Conservation (phyloP, 169 alveolate species). For the Plasmodium coatneyi region DNA sequence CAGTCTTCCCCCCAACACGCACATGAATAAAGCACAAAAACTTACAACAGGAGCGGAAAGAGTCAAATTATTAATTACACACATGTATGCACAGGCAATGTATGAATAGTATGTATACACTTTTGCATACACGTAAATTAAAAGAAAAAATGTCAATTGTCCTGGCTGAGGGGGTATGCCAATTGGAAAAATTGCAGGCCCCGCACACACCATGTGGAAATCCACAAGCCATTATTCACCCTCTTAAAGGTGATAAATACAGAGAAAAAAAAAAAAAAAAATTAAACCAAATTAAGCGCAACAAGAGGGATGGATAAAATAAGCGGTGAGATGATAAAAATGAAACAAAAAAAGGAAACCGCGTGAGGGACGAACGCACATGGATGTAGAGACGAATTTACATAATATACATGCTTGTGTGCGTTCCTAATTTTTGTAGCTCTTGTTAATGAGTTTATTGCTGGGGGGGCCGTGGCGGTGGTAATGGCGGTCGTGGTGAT, state of each 20-base stretch:
- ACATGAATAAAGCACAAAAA: background rate
- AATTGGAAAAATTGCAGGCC: background rate
- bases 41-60: background rate
- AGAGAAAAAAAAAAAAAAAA: background rate
- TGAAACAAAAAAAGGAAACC: background rate
- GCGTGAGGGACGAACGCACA: background rate
- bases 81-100: background rate
- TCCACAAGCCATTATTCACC: background rate
- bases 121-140: background rate
- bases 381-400: background rate
- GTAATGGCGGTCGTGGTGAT: background rate
- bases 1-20: background rate
- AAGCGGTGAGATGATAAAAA: background rate
- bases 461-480: background rate
- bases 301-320: background rate
- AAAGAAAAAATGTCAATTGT: background rate
- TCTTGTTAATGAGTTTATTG: slow-evolving; percentile 17
- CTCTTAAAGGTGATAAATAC: background rate
- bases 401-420: background rate
- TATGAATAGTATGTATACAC: background rate
- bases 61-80: background rate
- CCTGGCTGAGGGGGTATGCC: background rate
- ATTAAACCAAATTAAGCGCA: background rate
- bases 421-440: slow-evolving; percentile 6
- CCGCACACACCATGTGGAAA: background rate